These are phyloP conservation scores for Casuarina cunninghamiana DNA, from an alignment of 306 rosid genomes.

Conservation along the genomic window DNA sequence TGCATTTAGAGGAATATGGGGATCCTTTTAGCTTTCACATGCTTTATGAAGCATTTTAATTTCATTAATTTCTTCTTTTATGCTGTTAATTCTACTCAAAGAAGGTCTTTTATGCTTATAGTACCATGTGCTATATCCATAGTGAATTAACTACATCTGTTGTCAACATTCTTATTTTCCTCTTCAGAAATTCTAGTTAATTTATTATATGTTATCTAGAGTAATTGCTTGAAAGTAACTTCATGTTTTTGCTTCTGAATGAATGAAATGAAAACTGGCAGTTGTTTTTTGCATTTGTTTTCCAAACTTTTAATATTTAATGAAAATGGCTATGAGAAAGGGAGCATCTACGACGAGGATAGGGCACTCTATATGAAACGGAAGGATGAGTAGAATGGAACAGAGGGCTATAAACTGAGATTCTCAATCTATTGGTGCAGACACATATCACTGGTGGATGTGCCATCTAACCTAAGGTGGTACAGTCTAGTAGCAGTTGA, in stretches of 20 bases:
- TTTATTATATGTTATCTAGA: not conserved
- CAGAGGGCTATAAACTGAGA: too few relatives aligned
- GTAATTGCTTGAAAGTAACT: not conserved
- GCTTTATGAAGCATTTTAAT: not conserved
- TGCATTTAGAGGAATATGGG: not conserved
- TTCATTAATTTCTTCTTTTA: not conserved
- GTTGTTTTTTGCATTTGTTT: not conserved
- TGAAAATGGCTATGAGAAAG: not conserved
- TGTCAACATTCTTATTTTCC: not conserved
- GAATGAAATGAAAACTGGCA: not conserved
- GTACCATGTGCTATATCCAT: not conserved
- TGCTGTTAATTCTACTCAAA: not conserved
- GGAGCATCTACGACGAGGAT: too few relatives aligned
- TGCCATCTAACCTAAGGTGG: too few relatives aligned
- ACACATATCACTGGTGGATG: too few relatives aligned
- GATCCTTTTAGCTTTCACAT: not conserved
- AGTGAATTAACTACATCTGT: not conserved
- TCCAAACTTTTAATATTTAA: not conserved
- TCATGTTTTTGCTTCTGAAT: not conserved
- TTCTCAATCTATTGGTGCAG: too few relatives aligned
- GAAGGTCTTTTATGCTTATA: not conserved
- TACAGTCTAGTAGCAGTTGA: too few relatives aligned
- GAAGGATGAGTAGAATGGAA: too few relatives aligned
- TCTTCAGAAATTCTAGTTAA: not conserved
- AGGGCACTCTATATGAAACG: too few relatives aligned